These are phyloP conservation scores for Alternaria atra DNA, from an alignment of 2,329 filamentous ascomycete species.

Conservation along the genomic window DNA sequence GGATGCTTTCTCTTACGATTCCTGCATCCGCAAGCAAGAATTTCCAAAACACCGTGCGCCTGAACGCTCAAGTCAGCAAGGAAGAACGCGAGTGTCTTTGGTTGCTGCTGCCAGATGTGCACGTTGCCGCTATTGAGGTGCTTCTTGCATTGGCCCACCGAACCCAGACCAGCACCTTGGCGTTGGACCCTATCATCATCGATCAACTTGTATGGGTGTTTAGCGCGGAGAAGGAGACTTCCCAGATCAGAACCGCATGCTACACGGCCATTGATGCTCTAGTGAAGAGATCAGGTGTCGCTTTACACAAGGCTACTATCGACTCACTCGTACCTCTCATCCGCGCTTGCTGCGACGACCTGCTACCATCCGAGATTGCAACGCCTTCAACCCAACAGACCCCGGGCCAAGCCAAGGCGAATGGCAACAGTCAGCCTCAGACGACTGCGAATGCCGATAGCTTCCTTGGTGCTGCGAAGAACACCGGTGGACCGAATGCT, in stretches of 20 bases:
- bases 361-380: slow-evolving; percentile 62
- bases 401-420: slow-evolving; percentile 52
- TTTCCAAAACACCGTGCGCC: slow-evolving; percentile 56
- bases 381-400: slow-evolving; percentile 50
- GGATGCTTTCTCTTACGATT: slow-evolving; percentile 73
- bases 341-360: slow-evolving; percentile 76
- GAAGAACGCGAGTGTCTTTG: slow-evolving; percentile 86
- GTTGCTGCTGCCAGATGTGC: slow-evolving; percentile 75
- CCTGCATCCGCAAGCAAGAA: slow-evolving; percentile 56
- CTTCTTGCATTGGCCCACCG: slow-evolving; percentile 66
- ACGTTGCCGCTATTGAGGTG: slow-evolving; percentile 74
- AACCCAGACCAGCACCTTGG: slow-evolving; percentile 65
- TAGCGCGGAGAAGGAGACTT: slow-evolving; percentile 59
- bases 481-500: slow-evolving; percentile 39
- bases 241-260: slow-evolving; percentile 65
- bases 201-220: slow-evolving; percentile 79
- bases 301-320: slow-evolving; percentile 71
- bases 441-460: slow-evolving; percentile 72
- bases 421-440: slow-evolving; percentile 45
- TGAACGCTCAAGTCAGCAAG: slow-evolving; percentile 76
- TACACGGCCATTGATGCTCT: slow-evolving; percentile 69
- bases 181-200: slow-evolving; percentile 70
- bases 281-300: slow-evolving; percentile 69
- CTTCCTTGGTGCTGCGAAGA: slow-evolving; percentile 64
- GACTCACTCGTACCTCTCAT: slow-evolving; percentile 70